Conservation (phyloP, 192 early-diverging fungal genomes). For the Rhizophagus prolifer region DNA sequence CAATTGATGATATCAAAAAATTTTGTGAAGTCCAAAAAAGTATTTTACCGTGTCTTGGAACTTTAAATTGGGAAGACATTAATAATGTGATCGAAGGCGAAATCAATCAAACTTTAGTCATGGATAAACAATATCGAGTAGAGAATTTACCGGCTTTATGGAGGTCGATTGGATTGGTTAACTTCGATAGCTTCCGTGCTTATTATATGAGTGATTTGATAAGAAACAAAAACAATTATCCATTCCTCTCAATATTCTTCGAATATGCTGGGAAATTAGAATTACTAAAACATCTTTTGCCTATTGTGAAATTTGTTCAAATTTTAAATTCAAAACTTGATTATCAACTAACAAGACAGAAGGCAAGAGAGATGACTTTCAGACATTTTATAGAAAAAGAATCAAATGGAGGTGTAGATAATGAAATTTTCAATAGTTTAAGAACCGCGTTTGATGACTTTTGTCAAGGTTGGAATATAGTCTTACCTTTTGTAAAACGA, state of each 20-base stretch:
- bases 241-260: constrained; percentile 26
- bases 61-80: constrained; percentile 16
- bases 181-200: too few species aligned
- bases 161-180: neutral
- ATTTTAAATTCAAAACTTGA: constrained; percentile 17
- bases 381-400: neutral
- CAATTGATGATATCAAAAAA: constrained; percentile 12
- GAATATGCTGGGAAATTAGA: constrained; percentile 2
- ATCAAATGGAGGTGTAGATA: neutral
- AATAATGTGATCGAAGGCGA: too few species aligned
- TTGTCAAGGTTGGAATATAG: constrained; percentile 13
- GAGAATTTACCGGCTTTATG: constrained; percentile 18
- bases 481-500: neutral
- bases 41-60: constrained; percentile 22
- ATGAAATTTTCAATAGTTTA: neutral
- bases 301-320: constrained; percentile 23
- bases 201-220: neutral
- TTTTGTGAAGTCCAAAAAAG: constrained; percentile 16
- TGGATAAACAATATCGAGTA: neutral
- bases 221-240: neutral
- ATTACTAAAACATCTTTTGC: neutral
- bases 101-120: too few species aligned
- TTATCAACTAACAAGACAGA: constrained; percentile 1
- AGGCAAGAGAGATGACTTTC: constrained; percentile 2
- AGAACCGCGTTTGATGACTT: constrained; percentile 15